These are phyloP conservation scores for Nothophoma quercina DNA, from an alignment of 2,329 filamentous ascomycete species.

Conservation along the genomic window DNA sequence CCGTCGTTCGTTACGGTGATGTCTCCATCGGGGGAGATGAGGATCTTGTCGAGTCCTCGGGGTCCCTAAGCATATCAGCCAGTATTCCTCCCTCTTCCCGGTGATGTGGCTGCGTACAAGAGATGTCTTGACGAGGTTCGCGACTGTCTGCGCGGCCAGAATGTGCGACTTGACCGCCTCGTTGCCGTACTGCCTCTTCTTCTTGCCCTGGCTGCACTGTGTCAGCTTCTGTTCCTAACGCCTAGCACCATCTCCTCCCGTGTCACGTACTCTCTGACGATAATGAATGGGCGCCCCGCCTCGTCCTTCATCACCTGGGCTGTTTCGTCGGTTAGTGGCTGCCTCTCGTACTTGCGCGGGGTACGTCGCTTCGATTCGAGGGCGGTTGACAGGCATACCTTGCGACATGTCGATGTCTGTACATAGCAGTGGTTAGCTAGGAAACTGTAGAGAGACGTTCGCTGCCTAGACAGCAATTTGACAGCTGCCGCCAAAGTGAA, in stretches of 20 bases:
- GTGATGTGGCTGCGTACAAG: slow-evolving; percentile 60
- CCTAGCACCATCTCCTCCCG: neutral
- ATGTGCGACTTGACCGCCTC: slow-evolving; percentile 99
- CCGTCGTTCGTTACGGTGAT: slow-evolving; percentile 99
- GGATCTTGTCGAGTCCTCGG: slow-evolving; percentile 96
- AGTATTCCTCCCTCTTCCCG: neutral
- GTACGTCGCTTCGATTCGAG: slow-evolving; percentile 2
- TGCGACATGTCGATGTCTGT: slow-evolving; percentile 84
- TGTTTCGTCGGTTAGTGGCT: slow-evolving; percentile 45
- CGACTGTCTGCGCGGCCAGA: slow-evolving; percentile 91
- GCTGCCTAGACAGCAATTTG: too few species aligned
- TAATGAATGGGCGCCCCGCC: slow-evolving; percentile 94
- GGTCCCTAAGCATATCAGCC: slow-evolving; percentile 67
- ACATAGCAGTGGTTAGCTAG: slow-evolving; percentile 36
- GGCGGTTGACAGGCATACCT: slow-evolving; percentile 61
- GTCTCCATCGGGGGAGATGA: slow-evolving; percentile 97
- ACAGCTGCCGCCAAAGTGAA: too few species aligned
- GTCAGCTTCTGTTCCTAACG: slow-evolving; percentile 2
- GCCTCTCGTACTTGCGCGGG: slow-evolving; percentile 3
- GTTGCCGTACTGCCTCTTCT: slow-evolving; percentile 95
- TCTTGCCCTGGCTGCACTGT: slow-evolving; percentile 81
- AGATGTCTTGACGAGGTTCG: slow-evolving; percentile 97
- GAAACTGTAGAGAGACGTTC: slow-evolving; percentile 9
- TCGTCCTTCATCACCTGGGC: slow-evolving; percentile 93
- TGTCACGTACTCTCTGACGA: slow-evolving; percentile 87